Conservation (phyloP, 495 filamentous ascomycete species). For the Extremus antarcticus region DNA sequence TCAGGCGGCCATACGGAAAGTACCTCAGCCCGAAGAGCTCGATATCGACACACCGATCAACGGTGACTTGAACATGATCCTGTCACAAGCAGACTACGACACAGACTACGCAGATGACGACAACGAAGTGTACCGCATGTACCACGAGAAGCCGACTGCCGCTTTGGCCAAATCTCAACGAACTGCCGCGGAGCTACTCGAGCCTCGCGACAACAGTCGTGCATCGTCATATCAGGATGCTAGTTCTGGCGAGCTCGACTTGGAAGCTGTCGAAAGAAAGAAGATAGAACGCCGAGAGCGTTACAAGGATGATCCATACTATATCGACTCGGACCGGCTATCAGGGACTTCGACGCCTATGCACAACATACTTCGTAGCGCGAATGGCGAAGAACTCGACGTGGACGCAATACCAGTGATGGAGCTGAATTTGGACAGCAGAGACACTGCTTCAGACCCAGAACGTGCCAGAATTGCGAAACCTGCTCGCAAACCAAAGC, state of each 20-base stretch:
- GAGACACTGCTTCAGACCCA: conserved; percentile 12
- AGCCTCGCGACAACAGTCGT: conserved; percentile 30
- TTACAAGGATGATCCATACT: conserved; percentile 90
- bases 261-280: conserved; percentile 50
- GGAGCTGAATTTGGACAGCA: conserved; percentile 62
- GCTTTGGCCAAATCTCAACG: background rate
- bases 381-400: conserved; percentile 66
- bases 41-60: conserved; percentile 76
- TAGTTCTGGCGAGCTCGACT: conserved; percentile 50
- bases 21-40: conserved; percentile 63
- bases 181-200: conserved; percentile 40
- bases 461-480: conserved; percentile 3
- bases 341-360: conserved; percentile 55
- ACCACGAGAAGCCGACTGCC: conserved; percentile 41
- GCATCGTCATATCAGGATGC: conserved; percentile 53
- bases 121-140: conserved; percentile 63
- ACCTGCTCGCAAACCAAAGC: conserved; percentile 32
- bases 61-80: conserved; percentile 50
- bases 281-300: conserved; percentile 61
- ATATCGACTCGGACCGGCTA: conserved; percentile 53
- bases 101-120: conserved; percentile 39
- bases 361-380: conserved; percentile 55
- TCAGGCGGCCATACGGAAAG: conserved; percentile 68
- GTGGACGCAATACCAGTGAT: conserved; percentile 93
- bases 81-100: conserved; percentile 48